Conservation (phyloP, 2,329 filamentous ascomycete species). For the Colletotrichum navitas region DNA sequence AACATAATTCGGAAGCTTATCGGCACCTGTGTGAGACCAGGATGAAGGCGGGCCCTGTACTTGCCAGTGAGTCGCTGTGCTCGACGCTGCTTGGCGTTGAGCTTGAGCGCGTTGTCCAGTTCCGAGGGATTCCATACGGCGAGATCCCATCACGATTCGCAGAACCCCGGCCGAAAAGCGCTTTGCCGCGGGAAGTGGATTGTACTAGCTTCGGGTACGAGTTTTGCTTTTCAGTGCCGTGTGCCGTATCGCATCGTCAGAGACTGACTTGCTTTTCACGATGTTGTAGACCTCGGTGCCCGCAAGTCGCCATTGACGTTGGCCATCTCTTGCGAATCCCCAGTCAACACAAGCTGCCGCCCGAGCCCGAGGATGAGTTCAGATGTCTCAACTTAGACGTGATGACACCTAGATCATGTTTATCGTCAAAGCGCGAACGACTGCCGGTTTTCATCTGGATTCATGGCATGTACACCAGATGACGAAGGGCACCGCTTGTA, state of each 20-base stretch:
- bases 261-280: neutral
- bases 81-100: constrained; percentile 21
- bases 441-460: constrained; percentile 61
- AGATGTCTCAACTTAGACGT: constrained; percentile 59
- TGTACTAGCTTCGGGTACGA: constrained; percentile 33
- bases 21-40: neutral
- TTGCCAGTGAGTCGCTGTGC: constrained; percentile 7
- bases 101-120: constrained; percentile 7
- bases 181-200: neutral
- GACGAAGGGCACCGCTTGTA: neutral
- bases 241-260: neutral
- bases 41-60: neutral
- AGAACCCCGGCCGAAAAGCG: neutral
- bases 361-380: constrained; percentile 56
- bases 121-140: constrained; percentile 36
- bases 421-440: neutral
- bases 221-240: neutral
- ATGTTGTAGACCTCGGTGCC: constrained; percentile 56
- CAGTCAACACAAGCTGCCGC: constrained; percentile 43
- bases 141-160: constrained; percentile 27
- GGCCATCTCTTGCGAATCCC: constrained; percentile 59
- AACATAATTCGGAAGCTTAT: neutral
- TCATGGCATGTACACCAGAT: constrained; percentile 51
- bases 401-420: constrained; percentile 45
- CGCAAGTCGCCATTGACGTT: constrained; percentile 56